phyloP scores from a whole-genome alignment of 73 alveolate genomes.

The Blepharisma stoltei region DNA sequence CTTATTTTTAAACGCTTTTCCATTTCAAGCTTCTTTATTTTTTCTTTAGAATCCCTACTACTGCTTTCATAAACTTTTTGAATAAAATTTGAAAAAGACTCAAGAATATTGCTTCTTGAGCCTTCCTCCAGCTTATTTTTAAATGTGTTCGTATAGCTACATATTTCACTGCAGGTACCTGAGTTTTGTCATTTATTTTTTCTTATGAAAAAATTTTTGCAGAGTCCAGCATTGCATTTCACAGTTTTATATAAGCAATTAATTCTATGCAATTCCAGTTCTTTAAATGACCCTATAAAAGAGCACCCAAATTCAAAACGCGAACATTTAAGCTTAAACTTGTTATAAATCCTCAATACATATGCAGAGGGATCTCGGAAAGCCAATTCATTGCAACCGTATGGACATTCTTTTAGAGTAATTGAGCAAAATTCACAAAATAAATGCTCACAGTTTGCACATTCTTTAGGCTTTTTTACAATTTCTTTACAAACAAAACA shows the following conservation, averaged over 20 bases:
- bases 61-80: neutral
- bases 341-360: neutral
- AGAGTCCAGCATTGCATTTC: neutral
- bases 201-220: neutral
- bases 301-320: neutral
- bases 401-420: neutral
- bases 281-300: neutral
- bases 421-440: neutral
- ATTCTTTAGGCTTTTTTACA: slow-evolving; percentile 5
- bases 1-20: neutral
- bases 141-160: neutral
- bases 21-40: neutral
- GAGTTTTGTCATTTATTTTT: neutral
- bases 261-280: neutral
- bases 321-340: neutral
- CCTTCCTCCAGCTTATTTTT: neutral
- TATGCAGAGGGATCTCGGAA: neutral
- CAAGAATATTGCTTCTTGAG: neutral
- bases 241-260: neutral
- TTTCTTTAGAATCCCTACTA: neutral
- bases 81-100: neutral
- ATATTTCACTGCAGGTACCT: slow-evolving; percentile 6
- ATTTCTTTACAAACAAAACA: neutral
- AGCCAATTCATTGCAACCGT: neutral
- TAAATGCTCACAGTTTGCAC: neutral